Evolutionary conservation across 2,329 filamentous ascomycete species (phyloP), one percentile per base, ranked within the genome.

Genomic region (Pseudomassariella vexata): DNA sequence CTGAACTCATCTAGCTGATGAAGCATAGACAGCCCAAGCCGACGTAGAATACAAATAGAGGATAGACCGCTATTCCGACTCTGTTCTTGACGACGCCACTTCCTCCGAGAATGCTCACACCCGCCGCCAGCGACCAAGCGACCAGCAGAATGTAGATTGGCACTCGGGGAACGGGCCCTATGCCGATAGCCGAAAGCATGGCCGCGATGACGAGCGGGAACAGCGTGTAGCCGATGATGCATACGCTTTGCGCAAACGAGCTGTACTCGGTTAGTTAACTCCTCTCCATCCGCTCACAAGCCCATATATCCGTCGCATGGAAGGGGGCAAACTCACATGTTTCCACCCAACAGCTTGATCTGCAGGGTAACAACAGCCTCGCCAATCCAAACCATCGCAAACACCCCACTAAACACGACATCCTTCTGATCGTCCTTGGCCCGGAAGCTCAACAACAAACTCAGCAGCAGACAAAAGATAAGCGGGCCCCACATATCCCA

Each of bases 401-500:
- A 98, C 27, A 98, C 88, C 4, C 92, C 92, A 21, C 87, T 94
- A 58, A 98, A 98, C 18, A 96, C 89, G 24, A 85, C 63, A 39
- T 89, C 86, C 52, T 82, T 85, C 66, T 98, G 92, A 28, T 87
- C 76, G 2, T 74, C 70, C 46, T 80, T 73, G 10, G 87, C 87
- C 41, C 83, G 78, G 54, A 94, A 76, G 46, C 89, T 94, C 37
- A 98, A 68, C 48, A 98, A 77, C 59, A 95, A 72, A 46, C 86
- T 90, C 37, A 98, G 68, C 37, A 94, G 66, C 45, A 98, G 65
- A 50, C 90, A 95, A 66, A 98, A 98, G 44, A 98, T 79, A 35
- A 98, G 68, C 21, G 92, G 92, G 0, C 92, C 92, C 92, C 92
- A 98, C 31, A 98, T 74, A 70, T 98, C 92, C 92, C 92, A 98